Percentiles rank a stretch among this genome's conserved stretches.
Evolutionary conservation across 345 rosid species (phyloP).

Genomic region (Populus deltoides): DNA sequence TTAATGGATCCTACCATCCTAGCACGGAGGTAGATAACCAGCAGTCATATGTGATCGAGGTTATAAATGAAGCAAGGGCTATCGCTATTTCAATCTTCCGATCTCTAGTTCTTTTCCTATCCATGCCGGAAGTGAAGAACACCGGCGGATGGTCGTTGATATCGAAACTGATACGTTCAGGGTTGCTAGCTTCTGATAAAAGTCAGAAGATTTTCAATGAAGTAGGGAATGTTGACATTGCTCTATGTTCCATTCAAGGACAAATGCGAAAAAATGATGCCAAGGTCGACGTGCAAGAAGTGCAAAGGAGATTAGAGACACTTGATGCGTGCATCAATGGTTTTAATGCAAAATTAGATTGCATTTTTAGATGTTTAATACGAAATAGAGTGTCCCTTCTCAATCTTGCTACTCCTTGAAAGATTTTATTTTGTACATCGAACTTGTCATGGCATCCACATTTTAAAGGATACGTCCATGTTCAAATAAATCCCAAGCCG

Average conservation of each 20-base stretch:
- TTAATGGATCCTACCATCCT: slow-evolving; percentile 4
- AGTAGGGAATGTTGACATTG: slow-evolving; percentile 39
- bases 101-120: slow-evolving; percentile 46
- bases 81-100: slow-evolving; percentile 34
- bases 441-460: neutral
- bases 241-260: slow-evolving; percentile 19
- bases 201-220: slow-evolving; percentile 35
- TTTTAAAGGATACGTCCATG: neutral
- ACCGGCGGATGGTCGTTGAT: slow-evolving; percentile 42
- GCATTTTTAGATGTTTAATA: slow-evolving; percentile 38
- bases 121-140: slow-evolving; percentile 18
- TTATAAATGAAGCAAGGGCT: slow-evolving; percentile 39
- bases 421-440: neutral
- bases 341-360: slow-evolving; percentile 34
- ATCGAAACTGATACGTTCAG: slow-evolving; percentile 32
- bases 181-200: slow-evolving; percentile 21
- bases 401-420: slow-evolving; percentile 29
- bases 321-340: slow-evolving; percentile 31
- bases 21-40: slow-evolving; percentile 15
- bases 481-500: neutral
- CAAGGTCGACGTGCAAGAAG: slow-evolving; percentile 30
- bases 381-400: slow-evolving; percentile 44
- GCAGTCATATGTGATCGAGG: slow-evolving; percentile 16
- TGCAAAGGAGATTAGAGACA: slow-evolving; percentile 29
- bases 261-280: slow-evolving; percentile 11